Evolutionary conservation across 2,329 filamentous ascomycete genomes (phyloP).

Genomic region (Ophiostoma perfectum): DNA sequence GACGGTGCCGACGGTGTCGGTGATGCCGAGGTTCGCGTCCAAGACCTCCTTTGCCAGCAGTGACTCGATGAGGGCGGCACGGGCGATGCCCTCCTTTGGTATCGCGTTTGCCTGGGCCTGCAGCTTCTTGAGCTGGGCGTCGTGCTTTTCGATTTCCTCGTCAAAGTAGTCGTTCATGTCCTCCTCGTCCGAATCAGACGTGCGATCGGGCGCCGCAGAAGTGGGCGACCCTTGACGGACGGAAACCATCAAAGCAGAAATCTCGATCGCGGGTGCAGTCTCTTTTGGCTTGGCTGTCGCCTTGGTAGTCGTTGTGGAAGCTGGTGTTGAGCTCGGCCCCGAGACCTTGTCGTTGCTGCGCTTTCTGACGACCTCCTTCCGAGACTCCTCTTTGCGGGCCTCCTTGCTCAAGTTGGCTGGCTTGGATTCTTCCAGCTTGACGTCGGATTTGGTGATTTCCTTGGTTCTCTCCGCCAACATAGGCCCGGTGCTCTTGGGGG

Average conservation of each 20-base stretch:
- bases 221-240: conserved; percentile 15
- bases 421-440: not conserved
- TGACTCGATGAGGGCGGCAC: conserved; percentile 42
- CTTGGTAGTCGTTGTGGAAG: not conserved
- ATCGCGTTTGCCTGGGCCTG: conserved; percentile 37
- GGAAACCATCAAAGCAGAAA: conserved; percentile 21
- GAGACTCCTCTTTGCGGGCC: not conserved
- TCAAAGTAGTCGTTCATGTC: conserved; percentile 54
- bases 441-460: not conserved
- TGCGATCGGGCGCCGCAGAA: conserved; percentile 17
- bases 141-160: conserved; percentile 47
- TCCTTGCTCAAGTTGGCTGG: not conserved
- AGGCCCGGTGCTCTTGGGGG: not conserved
- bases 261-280: not conserved
- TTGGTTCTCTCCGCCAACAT: not conserved
- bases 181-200: conserved; percentile 53
- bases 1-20: conserved; percentile 40
- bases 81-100: conserved; percentile 40
- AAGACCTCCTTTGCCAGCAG: conserved; percentile 46
- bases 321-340: not conserved
- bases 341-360: conserved; percentile 3
- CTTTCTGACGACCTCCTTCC: not conserved
- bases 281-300: not conserved
- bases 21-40: conserved; percentile 41
- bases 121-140: conserved; percentile 45